Base-by-base conservation (phyloP, 805 yeast species). In the Saturnispora dispora region DNA sequence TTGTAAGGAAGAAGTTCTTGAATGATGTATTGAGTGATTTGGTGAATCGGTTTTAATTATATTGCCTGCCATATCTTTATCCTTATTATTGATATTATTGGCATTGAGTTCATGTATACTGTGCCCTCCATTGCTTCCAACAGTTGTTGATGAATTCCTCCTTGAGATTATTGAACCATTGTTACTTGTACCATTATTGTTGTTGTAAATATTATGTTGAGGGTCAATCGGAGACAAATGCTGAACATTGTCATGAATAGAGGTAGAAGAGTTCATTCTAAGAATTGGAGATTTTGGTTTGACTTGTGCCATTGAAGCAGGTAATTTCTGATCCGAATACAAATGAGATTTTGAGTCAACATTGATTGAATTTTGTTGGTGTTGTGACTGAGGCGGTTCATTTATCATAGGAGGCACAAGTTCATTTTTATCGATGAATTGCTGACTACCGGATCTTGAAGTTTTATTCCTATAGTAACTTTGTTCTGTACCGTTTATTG, bases 271-370 rank as follows among this genome's bases (percentile, higher is more conserved):
- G 36, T 65, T 63, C 56, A 63, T 56, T 47, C 67, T 58, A 17
- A 66, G 52, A 36, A 66, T 66, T 7, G 70, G 70, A 3, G 69
- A 59, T 52, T 61, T 66, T 0, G 70, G 69, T 20, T 63, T 62
- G 54, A 66, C 53, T 28, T 60, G 55, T 5, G 61, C 63, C 70
- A 66, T 66, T 28, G 69, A 65, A 11, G 70, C 69, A 5, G 69
- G 70, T 30, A 65, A 39, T 40, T 60, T 60, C 6, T 52, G 52
- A 41, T 55, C 53, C 10, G 41, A 33, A 11, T 48, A 45, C 36
- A 52, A 35, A 33, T 49, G 44, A 15, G 47, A 47, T 22, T 51
- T 51, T 11, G 36, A 40, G 28, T 46, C 42, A 27, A 46, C 47
- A 35, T 52, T 52, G 20, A 47, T 45, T 15, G 22, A 22, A 37